A percentile compares a stretch with the other conserved stretches of the same genome.
These are phyloP conservation scores for Aspergillus flavus DNA, from an alignment of 2,329 filamentous ascomycete species.

Conservation along the genomic window DNA sequence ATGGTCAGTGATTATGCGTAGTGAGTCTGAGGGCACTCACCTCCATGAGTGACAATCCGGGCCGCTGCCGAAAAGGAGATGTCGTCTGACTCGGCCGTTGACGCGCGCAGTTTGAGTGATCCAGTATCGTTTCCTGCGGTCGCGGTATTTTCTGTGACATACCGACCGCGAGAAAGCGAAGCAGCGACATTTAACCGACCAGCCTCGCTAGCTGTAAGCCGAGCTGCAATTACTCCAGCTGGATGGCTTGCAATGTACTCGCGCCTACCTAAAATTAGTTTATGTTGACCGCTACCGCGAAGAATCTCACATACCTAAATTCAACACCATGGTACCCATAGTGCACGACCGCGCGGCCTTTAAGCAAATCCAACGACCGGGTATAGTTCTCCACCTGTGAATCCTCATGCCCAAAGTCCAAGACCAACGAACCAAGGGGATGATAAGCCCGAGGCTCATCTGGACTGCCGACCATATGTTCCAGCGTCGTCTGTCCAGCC, in stretches of 20 bases:
- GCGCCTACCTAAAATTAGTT: slow-evolving; percentile 7
- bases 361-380: slow-evolving; percentile 12
- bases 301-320: not conserved
- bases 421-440: slow-evolving; percentile 10
- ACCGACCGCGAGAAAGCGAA: slow-evolving; percentile 5
- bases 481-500: slow-evolving; percentile 4
- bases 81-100: not conserved
- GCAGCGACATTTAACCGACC: slow-evolving; percentile 1
- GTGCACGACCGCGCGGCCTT: slow-evolving; percentile 6
- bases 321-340: slow-evolving; percentile 10
- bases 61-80: slow-evolving; percentile 3
- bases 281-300: not conserved
- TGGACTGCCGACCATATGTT: slow-evolving; percentile 11
- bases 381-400: slow-evolving; percentile 5
- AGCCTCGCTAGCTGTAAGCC: slow-evolving; percentile 6
- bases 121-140: not conserved
- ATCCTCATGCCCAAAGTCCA: slow-evolving; percentile 13
- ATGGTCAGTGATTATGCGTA: not conserved
- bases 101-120: not conserved
- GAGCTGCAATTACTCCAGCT: slow-evolving; percentile 9
- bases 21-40: rapidly evolving
- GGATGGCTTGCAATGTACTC: slow-evolving; percentile 20
- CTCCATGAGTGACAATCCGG: not conserved
- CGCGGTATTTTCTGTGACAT: slow-evolving; percentile 2
- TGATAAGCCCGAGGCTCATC: slow-evolving; percentile 16